phyloP scores from a whole-genome alignment of 2,329 filamentous ascomycete species.

The Penicillium hordei region DNA sequence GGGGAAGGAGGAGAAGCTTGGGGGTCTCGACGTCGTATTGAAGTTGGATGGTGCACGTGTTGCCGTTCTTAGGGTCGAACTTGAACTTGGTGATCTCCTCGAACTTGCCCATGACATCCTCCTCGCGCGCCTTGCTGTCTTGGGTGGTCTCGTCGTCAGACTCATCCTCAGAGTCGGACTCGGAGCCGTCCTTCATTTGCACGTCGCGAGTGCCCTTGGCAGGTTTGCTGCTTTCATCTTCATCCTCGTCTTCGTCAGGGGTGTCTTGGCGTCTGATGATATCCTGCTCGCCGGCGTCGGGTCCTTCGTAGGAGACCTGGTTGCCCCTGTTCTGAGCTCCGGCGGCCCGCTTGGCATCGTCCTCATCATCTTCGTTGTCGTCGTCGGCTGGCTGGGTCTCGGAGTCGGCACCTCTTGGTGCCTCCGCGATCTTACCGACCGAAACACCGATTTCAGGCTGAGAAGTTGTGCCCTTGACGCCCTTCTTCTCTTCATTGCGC shows the following conservation, averaged over 20 bases:
- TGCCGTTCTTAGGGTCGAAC: slow-evolving; percentile 72
- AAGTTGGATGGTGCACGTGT: slow-evolving; percentile 76
- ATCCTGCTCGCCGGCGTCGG: slow-evolving; percentile 88
- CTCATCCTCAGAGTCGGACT: slow-evolving; percentile 40
- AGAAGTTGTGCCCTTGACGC: slow-evolving; percentile 61
- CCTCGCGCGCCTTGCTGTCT: slow-evolving; percentile 56
- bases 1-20: slow-evolving; percentile 88
- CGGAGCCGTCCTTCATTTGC: slow-evolving; percentile 33
- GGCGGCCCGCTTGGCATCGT: slow-evolving; percentile 67
- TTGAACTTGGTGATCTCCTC: slow-evolving; percentile 72
- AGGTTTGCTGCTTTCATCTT: slow-evolving; percentile 47
- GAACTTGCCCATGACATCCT: slow-evolving; percentile 63
- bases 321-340: slow-evolving; percentile 68
- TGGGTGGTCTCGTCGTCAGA: slow-evolving; percentile 43
- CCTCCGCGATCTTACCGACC: slow-evolving; percentile 57
- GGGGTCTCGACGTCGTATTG: slow-evolving; percentile 77
- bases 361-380: slow-evolving; percentile 74
- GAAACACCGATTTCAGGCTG: slow-evolving; percentile 73
- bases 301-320: slow-evolving; percentile 84
- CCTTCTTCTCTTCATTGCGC: slow-evolving; percentile 62
- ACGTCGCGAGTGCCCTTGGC: slow-evolving; percentile 37
- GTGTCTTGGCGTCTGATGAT: slow-evolving; percentile 65
- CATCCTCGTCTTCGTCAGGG: slow-evolving; percentile 53
- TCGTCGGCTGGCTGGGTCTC: slow-evolving; percentile 65
- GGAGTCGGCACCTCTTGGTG: slow-evolving; percentile 46